Evolutionary conservation across 257 asterid genomes (phyloP).

Genomic region (Ligustrum vulgare): DNA sequence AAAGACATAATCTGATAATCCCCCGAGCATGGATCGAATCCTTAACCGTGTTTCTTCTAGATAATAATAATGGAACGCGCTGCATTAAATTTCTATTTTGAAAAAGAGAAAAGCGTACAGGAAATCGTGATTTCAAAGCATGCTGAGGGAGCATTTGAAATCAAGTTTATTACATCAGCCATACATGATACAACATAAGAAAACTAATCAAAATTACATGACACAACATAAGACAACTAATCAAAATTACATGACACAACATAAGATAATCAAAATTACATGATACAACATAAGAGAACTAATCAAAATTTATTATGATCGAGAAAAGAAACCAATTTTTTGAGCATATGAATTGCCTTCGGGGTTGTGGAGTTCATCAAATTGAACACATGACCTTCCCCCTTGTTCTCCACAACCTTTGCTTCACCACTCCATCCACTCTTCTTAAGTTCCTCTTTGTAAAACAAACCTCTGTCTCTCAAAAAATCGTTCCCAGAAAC

Average conservation of each 20-base stretch:
- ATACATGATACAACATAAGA: background rate
- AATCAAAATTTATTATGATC: conserved; percentile 12
- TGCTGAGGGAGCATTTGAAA: too few species aligned
- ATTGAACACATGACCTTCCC: conserved; percentile 40
- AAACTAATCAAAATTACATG: too few species aligned
- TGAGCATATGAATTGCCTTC: conserved; percentile 24
- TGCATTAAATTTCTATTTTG: background rate
- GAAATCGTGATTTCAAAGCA: background rate
- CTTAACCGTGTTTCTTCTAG: conserved; percentile 22
- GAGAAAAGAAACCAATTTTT: conserved; percentile 34
- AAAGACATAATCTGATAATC: conserved; percentile 28
- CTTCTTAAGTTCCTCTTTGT: conserved; percentile 28
- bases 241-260: background rate
- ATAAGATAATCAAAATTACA: background rate
- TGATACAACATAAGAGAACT: background rate
- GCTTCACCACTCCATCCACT: conserved; percentile 45
- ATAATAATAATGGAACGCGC: background rate
- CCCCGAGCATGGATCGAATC: conserved; percentile 49
- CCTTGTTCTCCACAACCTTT: conserved; percentile 36
- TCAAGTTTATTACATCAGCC: too few species aligned
- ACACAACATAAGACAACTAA: too few species aligned
- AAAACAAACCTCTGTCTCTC: conserved; percentile 39
- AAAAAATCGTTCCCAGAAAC: conserved; percentile 42
- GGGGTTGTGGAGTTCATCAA: conserved; percentile 28
- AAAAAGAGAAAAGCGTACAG: background rate